Conservation (phyloP, 208 protist species). For the Leishmania major region DNA sequence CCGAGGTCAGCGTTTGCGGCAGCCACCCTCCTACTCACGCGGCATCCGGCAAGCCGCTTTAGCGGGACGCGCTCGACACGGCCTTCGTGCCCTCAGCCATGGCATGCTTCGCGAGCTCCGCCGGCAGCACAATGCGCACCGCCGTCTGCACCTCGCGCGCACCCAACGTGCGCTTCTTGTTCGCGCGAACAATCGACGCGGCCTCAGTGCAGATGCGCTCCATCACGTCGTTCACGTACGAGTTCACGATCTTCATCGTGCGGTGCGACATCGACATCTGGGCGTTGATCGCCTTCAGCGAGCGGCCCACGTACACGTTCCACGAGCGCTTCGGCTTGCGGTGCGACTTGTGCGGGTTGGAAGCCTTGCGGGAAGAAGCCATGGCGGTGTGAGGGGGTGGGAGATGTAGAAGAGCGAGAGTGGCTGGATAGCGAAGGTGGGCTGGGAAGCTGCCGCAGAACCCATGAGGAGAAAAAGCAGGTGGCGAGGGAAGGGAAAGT, state of each 20-base stretch:
- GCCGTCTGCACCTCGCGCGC: conserved; percentile 97
- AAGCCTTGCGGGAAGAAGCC: conserved; percentile 29
- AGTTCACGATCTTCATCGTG: conserved; percentile 98
- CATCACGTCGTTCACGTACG: conserved; percentile 98
- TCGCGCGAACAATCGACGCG: conserved; percentile 91
- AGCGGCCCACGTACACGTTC: conserved; percentile 92
- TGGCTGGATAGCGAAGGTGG: not conserved
- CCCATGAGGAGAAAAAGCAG: no score
- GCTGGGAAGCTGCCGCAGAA: not conserved
- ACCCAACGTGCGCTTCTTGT: conserved; percentile 95
- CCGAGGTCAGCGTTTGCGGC: not conserved
- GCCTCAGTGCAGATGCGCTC: conserved; percentile 97
- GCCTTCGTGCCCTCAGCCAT: conserved; percentile 99
- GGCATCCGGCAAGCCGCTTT: not conserved
- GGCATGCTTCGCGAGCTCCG: conserved; percentile 98
- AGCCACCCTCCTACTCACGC: not conserved
- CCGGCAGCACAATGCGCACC: conserved; percentile 96
- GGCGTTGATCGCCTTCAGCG: conserved; percentile 96
- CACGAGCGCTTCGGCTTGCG: conserved; percentile 82
- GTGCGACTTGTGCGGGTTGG: conserved; percentile 36
- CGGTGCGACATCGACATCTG: conserved; percentile 95
- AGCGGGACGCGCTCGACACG: conserved; percentile 84
- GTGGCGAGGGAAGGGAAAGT: no score
- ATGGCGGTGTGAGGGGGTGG: not conserved
- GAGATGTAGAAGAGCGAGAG: not conserved